Evolutionary conservation across 768 basidiomycete genomes (phyloP).

Genomic region (Mycena venus): DNA sequence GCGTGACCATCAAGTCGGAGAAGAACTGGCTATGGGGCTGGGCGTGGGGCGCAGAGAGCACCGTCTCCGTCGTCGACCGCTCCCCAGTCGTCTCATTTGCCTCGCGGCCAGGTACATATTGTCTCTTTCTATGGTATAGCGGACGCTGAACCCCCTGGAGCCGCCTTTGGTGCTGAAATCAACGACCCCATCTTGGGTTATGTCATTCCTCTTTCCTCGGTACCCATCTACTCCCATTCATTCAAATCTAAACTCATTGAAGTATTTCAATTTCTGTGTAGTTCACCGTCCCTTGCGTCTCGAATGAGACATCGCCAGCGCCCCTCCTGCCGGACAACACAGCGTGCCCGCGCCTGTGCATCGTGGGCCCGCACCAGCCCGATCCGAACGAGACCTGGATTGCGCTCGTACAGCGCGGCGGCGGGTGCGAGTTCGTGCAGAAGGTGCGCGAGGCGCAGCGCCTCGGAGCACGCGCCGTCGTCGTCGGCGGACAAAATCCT

Average conservation of each 20-base stretch:
- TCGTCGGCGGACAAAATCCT: conserved; percentile 90
- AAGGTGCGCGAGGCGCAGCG: conserved; percentile 83
- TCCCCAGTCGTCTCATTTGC: conserved; percentile 77
- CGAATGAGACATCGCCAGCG: conserved; percentile 41
- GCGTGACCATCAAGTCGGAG: conserved; percentile 60
- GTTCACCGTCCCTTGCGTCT: conserved; percentile 68
- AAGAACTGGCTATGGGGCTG: conserved; percentile 71
- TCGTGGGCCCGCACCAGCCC: conserved; percentile 67
- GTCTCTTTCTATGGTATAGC: neutral
- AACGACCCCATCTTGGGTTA: conserved; percentile 77
- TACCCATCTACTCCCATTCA: neutral
- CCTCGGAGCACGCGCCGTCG: conserved; percentile 87
- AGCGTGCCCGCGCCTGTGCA: conserved; percentile 80
- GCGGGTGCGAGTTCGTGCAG: conserved; percentile 87
- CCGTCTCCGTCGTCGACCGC: conserved; percentile 84
- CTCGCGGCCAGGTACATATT: conserved; percentile 68
- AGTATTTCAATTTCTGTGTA: neutral
- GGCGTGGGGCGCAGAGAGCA: conserved; percentile 78
- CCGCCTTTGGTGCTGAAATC: conserved; percentile 84
- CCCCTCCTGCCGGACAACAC: conserved; percentile 52
- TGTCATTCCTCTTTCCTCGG: conserved; percentile 75
- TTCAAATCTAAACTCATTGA: neutral
- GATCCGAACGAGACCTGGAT: conserved; percentile 84
- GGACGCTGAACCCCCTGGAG: conserved; percentile 48
- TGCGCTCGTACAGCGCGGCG: conserved; percentile 83